Conservation (phyloP, 768 basidiomycete species). For the Lenzites betulinus region DNA sequence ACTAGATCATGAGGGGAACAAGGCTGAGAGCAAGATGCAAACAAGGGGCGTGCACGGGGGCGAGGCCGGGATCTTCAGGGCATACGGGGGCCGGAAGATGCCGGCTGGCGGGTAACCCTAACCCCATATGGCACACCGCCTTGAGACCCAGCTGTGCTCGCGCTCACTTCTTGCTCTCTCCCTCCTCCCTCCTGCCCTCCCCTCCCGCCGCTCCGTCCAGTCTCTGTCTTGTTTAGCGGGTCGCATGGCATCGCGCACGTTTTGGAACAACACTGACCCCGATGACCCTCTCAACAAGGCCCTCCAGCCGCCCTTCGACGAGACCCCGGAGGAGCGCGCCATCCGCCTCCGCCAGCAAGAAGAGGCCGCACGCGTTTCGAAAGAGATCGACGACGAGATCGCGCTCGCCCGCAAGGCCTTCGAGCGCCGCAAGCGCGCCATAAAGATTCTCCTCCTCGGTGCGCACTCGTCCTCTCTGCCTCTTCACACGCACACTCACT, state of each 20-base stretch:
- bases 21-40: no score
- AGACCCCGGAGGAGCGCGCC: conserved; percentile 40
- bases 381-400: conserved; percentile 51
- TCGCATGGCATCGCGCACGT: conserved; percentile 4
- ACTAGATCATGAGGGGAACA: no score
- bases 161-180: background rate
- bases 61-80: no score
- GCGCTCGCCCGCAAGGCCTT: conserved; percentile 45
- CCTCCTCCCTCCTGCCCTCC: background rate
- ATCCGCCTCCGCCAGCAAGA: conserved; percentile 38
- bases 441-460: conserved; percentile 62
- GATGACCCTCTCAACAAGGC: conserved; percentile 38
- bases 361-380: conserved; percentile 46
- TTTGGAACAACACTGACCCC: conserved; percentile 17
- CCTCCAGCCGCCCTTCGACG: conserved; percentile 38
- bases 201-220: background rate
- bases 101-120: no score
- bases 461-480: conserved; percentile 11
- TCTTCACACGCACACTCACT: background rate
- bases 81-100: no score
- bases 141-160: no score
- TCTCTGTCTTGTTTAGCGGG: background rate
- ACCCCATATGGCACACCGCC: no score
- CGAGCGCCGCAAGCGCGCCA: conserved; percentile 51
- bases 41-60: no score